Evolutionary conservation across 2,329 filamentous ascomycete species (phyloP), one percentile per base, ranked within the genome.

Genomic region (Bretziella fagacearum): DNA sequence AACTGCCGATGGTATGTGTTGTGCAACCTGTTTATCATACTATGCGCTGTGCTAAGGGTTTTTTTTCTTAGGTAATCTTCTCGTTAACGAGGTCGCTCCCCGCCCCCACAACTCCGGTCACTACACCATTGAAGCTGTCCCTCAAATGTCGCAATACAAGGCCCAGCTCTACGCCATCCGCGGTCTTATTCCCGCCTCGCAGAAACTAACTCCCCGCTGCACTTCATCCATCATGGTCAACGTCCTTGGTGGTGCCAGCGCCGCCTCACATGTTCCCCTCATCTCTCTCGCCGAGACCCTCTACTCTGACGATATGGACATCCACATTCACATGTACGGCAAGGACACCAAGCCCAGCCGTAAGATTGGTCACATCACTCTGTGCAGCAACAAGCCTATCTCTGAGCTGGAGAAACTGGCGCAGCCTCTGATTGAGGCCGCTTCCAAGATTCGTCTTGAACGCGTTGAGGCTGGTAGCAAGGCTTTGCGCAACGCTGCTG

Each of bases 321-420:
- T 71, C 11, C 71, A 68, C 45, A 70, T 95, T 8, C 89, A 98
- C 57, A 74, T 95, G 40, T 98, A 98, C 64, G 87, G 87, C 57
- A 96, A 96, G 64, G 76, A 74, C 40, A 82, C 86, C 22, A 84
- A 86, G 55, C 84, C 84, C 3, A 81, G 84, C 27, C 79, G 91
- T 39, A 98, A 96, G 63, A 96, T 96, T 66, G 89, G 89, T 8
- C 91, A 98, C 61, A 76, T 98, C 54, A 96, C 87, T 1, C 65
- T 93, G 30, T 82, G 83, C 1, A 78, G 77, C 1, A 68, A 73
- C 10, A 77, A 74, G 0, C 76, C 87, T 58, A 65, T 72, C 30
- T 70, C 79, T 55, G 77, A 81, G n/a, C 62, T 77, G 13, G 67
- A 71, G 50, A 53, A 60, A 58, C 66, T 70, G 13, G 71, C 79